Evolutionary conservation across 2,329 filamentous ascomycete species (phyloP).

Genomic region (Colletotrichum acutatum): DNA sequence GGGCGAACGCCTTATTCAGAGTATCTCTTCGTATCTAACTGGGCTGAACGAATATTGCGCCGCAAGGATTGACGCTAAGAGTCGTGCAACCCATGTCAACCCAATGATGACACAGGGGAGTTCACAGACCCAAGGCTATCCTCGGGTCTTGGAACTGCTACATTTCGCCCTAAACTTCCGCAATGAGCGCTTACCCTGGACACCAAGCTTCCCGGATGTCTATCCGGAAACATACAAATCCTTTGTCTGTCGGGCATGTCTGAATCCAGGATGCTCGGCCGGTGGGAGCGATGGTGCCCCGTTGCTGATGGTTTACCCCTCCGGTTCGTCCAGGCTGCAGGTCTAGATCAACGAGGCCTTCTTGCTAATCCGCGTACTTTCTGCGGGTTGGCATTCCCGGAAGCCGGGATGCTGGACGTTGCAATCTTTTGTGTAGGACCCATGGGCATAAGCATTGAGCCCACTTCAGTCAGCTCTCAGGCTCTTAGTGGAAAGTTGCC

Average conservation of each 20-base stretch:
- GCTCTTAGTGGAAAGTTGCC: not conserved
- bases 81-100: not conserved
- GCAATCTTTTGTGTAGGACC: not conserved
- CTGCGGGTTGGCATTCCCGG: not conserved
- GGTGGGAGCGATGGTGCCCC: not conserved
- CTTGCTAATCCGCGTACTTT: no score
- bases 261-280: not conserved
- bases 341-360: not conserved
- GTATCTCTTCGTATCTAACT: not conserved
- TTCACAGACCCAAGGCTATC: not conserved
- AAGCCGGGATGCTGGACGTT: not conserved
- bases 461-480: not conserved
- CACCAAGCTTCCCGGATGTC: not conserved
- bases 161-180: not conserved
- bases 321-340: not conserved
- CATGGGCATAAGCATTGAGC: not conserved
- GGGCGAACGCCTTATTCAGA: not conserved
- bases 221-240: no score
- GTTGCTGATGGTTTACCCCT: not conserved
- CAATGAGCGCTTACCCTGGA: not conserved
- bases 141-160: not conserved
- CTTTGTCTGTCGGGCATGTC: not conserved
- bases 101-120: not conserved
- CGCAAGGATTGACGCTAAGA: conserved; percentile 23
- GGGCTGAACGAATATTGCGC: not conserved